Base-by-base conservation (phyloP, 2,329 filamentous ascomycete species). In the Fusarium kyushuense region DNA sequence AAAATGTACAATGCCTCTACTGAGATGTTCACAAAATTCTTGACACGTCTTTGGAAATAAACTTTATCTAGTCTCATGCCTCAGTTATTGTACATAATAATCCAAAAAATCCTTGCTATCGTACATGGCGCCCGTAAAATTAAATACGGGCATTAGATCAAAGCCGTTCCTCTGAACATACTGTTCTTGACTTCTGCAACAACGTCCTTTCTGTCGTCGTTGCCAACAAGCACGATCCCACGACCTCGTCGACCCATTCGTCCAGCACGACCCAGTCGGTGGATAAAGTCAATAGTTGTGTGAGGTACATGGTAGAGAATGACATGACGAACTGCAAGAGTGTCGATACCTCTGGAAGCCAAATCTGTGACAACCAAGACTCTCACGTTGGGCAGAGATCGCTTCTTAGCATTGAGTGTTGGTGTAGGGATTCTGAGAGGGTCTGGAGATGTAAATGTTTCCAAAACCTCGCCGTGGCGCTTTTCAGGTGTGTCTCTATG, bases 291-390 rank as follows among this genome's bases (percentile, higher is more conserved):
- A 63, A 99, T 96, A 0, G 94, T 97, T 0, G 93, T 97, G 76
- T 98, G 95, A 6, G 96, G 96, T n/a, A 99, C 95, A 77, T 99
- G 94, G 78, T 97, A 98, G 27, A 99, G 82, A 55, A 99, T 90
- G 53, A 99, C 96, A 71, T 97, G 93, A 58, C 92, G 87, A 19
- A 98, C 95, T 19, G 93, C 91, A 30, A 97, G 81, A 0, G 96
- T 99, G 78, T 99, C 96, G 73, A 99, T 97, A 66, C 96, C 96
- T 71, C 96, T 84, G 8, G 94, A 97, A 6, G 93, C 93, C 59
- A 99, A 82, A 78, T 99, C 96, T 1, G 96, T 99, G 14, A 94
- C 96, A 5, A 99, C 95, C 38, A 99, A 87, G 13, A 97, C 95
- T 78, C 94, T 96, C 43, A 92, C 94, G 75, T 95, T 94, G 32